Percentiles rank a stretch among this genome's conserved stretches.
Evolutionary conservation across 2,329 filamentous ascomycete species (phyloP).

Genomic region (Calonectria ilicicola): DNA sequence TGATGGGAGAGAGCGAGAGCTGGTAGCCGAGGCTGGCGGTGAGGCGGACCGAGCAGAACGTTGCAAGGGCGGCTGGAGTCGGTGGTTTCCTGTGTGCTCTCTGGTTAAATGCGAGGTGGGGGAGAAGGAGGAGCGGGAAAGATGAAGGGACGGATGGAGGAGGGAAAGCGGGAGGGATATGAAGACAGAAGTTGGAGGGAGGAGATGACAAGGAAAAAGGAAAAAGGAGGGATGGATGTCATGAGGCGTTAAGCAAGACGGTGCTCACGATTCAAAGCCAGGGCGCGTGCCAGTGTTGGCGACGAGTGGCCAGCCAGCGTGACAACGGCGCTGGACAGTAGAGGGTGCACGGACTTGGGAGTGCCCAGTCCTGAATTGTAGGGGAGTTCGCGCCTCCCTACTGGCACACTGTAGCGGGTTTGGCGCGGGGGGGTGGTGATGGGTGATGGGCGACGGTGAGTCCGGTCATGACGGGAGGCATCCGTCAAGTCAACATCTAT

Average conservation of each 20-base stretch:
- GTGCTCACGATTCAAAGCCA: not conserved
- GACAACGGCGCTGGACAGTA: not conserved
- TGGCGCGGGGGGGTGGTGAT: not conserved
- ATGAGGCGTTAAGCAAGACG: conserved; percentile 14
- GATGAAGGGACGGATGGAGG: not conserved
- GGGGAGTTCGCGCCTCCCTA: not conserved
- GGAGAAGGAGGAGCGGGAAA: not conserved
- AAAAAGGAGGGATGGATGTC: conserved; percentile 1
- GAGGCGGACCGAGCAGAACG: not conserved
- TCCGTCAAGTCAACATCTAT: not conserved
- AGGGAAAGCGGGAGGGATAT: not conserved
- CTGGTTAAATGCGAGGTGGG: not conserved
- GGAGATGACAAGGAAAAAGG: not conserved
- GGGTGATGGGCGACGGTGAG: not conserved
- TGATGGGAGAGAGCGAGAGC: conserved; percentile 2
- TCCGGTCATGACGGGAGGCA: not conserved
- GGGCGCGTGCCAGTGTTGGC: conserved; percentile 5
- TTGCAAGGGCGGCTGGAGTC: not conserved
- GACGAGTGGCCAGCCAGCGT: conserved; percentile 5
- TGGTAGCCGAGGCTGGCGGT: conserved; percentile 7
- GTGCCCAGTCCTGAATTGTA: not conserved
- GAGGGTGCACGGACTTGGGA: not conserved
- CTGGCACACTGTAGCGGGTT: not conserved
- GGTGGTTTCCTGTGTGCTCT: conserved; percentile 1
- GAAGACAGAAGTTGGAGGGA: conserved; percentile 8